Base-by-base conservation (phyloP, 1,284 basidiomycete genomes). In the Naganishia sp. region DNA sequence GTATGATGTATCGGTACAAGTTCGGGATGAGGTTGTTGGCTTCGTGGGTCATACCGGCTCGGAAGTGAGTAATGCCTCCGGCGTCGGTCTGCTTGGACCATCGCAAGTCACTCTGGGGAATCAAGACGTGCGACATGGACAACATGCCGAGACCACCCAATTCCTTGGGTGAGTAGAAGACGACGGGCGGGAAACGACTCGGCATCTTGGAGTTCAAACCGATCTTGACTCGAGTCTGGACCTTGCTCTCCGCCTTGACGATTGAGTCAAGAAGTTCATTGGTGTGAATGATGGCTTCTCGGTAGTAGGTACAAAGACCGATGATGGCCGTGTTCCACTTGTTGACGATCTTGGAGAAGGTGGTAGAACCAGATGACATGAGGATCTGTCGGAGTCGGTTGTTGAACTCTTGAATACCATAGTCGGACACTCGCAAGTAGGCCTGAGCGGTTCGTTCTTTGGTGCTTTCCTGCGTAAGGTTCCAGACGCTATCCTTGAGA, bases 151-250 rank as follows among this genome's bases (percentile, higher is more conserved):
- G 86, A 79, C 96, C 96, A 78, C 96, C 96, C 36, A 94, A 82
- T 83, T 97, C 94, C 84, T 94, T 94, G 0, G 92, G 91, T 10
- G 92, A 94, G 77, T 94, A 95, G 83, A 94, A 96, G n/a, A 96
- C 92, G 36, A 93, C 90, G 23, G 81, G 93, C 54, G 94, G 94
- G 86, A 97, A 99, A 84, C 95, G 92, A 7, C 92, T 94, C 46
- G 96, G 96, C 96, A 99, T 98, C 84, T 98, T 98, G 80, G 90
- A 92, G 85, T 97, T 98, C 75, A 98, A 80, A 45, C 95, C 95
- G 71, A 99, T 96, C 86, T 99, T 99, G 78, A 99, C 95, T 80
- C 96, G 91, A 6, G 96, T 99, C 81, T 99, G 94, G 64, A 97
- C 94, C 84, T 97, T 96, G 85, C 95, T 96, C 82, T 97, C 94